Conservation (phyloP, 805 yeast genomes). For the Cyberlindnera maclurae region DNA sequence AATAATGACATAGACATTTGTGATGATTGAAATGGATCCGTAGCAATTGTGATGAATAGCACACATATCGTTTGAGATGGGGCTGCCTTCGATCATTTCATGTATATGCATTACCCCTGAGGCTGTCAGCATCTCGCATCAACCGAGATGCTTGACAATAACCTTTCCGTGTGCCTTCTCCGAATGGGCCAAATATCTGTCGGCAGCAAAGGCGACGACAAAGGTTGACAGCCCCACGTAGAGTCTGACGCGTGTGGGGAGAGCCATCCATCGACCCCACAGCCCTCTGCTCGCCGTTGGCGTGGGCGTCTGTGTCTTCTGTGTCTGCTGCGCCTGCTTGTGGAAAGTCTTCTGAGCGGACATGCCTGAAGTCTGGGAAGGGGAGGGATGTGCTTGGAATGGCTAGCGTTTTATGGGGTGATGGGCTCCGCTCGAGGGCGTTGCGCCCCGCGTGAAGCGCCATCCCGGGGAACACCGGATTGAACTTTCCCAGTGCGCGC, state of each 20-base stretch:
- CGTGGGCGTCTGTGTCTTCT: not conserved
- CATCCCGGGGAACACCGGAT: too few relatives aligned
- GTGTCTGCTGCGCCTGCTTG: conserved; percentile 4
- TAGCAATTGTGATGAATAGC: too few relatives aligned
- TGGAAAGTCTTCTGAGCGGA: conserved; percentile 10
- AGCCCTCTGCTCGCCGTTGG: not conserved
- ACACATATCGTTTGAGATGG: too few relatives aligned
- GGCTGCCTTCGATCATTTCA: too few relatives aligned
- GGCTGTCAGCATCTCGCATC: not conserved
- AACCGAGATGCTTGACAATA: conserved; percentile 8
- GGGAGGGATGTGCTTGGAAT: too few relatives aligned
- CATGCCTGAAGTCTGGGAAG: too few relatives aligned
- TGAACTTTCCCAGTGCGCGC: too few relatives aligned
- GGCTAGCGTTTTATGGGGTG: too few relatives aligned
- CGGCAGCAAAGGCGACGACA: conserved; percentile 22
- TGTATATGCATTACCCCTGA: too few relatives aligned
- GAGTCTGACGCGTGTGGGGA: conserved; percentile 21
- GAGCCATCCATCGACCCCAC: conserved; percentile 15
- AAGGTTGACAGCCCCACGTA: conserved; percentile 25
- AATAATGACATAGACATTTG: not conserved
- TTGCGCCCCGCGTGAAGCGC: too few relatives aligned
- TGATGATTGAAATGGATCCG: not conserved
- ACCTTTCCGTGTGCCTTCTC: conserved; percentile 17
- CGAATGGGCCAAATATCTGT: conserved; percentile 14
- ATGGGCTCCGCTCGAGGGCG: too few relatives aligned